Conservation (phyloP, 148 eudicot species). For the Spergularia bocconei region DNA sequence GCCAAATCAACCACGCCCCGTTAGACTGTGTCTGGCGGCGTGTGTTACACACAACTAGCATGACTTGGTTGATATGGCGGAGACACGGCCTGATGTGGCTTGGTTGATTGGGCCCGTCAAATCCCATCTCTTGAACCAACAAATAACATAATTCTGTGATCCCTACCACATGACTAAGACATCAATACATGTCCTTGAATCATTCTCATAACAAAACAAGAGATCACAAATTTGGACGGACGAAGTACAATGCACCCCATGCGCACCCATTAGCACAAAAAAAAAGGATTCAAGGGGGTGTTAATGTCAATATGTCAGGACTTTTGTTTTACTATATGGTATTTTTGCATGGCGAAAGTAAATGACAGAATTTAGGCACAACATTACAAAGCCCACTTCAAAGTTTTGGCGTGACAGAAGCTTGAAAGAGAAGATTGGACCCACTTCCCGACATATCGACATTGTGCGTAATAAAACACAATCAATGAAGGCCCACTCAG, state of each 20-base stretch:
- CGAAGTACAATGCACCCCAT: constrained; percentile 10
- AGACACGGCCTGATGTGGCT: too few relatives aligned
- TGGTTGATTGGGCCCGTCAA: too few relatives aligned
- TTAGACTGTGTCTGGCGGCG: too few relatives aligned
- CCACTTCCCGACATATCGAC: constrained; percentile 53
- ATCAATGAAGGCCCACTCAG: constrained; percentile 50
- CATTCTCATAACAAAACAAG: too few relatives aligned
- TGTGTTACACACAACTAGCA: too few relatives aligned
- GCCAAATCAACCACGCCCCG: too few relatives aligned
- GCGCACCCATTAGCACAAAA: constrained; percentile 16
- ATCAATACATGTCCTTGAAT: too few relatives aligned
- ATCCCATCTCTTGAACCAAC: too few relatives aligned
- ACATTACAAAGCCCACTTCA: constrained; percentile 38
- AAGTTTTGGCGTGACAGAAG: constrained; percentile 45
- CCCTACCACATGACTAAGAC: too few relatives aligned
- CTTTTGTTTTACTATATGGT: neutral
- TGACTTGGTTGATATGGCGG: too few relatives aligned
- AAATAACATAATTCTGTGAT: too few relatives aligned
- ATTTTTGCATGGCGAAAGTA: neutral
- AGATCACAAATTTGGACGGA: too few relatives aligned
- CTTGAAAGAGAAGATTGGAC: constrained; percentile 17
- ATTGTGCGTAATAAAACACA: constrained; percentile 43
- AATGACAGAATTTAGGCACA: constrained; percentile 27
- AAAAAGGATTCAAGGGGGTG: constrained; percentile 1
- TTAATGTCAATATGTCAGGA: neutral